Conservation (phyloP, 202 grass and related monocot species). For the Saccharum hybrid region DNA sequence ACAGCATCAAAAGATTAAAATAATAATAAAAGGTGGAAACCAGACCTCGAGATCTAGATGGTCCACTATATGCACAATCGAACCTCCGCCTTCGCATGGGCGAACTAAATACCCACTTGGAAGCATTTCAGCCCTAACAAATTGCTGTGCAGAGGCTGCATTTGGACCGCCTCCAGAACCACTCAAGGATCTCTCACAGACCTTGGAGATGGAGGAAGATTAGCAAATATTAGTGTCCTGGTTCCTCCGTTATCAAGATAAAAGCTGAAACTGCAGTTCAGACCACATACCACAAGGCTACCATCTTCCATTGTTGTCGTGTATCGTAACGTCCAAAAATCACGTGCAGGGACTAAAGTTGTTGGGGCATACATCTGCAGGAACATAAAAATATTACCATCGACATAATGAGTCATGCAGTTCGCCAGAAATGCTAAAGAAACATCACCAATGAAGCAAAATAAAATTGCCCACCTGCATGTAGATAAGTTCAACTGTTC, state of each 20-base stretch:
- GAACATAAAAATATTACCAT: conserved; percentile 3
- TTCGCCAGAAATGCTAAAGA: not conserved
- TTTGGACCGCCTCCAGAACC: conserved; percentile 81
- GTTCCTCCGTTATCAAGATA: not conserved
- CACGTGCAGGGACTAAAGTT: conserved; percentile 93
- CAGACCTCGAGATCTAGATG: conserved; percentile 91
- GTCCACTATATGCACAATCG: conserved; percentile 95
- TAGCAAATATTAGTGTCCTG: conserved; percentile 4
- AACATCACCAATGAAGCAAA: conserved; percentile 24
- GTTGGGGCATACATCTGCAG: conserved; percentile 94
- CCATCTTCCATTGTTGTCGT: conserved; percentile 84
- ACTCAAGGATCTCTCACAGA: conserved; percentile 95
- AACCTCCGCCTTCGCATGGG: conserved; percentile 85
- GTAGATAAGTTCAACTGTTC: conserved; percentile 87
- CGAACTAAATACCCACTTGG: conserved; percentile 97
- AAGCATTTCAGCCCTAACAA: conserved; percentile 94
- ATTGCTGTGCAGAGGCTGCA: conserved; percentile 80
- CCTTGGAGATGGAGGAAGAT: conserved; percentile 53
- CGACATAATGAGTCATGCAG: conserved; percentile 5
- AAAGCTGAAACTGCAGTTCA: conserved; percentile 7
- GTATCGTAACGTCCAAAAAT: conserved; percentile 97
- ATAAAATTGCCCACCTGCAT: conserved; percentile 65
- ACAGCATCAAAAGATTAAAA: not conserved
- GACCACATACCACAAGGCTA: conserved; percentile 82
- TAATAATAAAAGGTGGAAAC: conserved; percentile 16